These are phyloP conservation scores for Cephaloascus fragrans DNA, from an alignment of 805 yeast genomes.

Conservation along the genomic window DNA sequence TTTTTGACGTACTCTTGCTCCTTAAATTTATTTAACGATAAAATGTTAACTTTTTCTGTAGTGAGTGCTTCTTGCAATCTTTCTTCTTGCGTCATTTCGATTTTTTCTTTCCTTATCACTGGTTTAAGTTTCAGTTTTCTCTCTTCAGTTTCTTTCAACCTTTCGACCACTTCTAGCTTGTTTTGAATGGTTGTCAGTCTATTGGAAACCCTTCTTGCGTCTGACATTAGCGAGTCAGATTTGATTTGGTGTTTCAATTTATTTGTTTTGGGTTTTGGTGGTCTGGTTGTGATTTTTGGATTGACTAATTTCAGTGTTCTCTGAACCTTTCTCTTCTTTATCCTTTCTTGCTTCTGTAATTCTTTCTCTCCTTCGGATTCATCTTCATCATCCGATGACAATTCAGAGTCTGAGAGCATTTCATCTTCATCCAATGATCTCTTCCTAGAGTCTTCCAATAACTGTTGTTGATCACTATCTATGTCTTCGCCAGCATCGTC, in stretches of 20 bases:
- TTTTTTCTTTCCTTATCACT: conserved; percentile 25
- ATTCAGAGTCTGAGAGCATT: conserved; percentile 46
- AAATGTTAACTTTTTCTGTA: conserved; percentile 70
- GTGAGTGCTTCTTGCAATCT: conserved; percentile 53
- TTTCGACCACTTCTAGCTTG: conserved; percentile 67
- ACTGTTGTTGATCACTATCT: conserved; percentile 1
- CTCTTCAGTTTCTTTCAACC: conserved; percentile 58
- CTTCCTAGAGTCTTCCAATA: neutral
- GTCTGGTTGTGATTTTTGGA: conserved; percentile 21
- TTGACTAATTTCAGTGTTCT: conserved; percentile 8
- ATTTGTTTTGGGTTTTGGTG: conserved; percentile 19
- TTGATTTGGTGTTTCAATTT: conserved; percentile 18
- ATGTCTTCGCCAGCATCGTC: conserved; percentile 15
- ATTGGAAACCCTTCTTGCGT: conserved; percentile 60
- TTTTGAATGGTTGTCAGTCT: conserved; percentile 71
- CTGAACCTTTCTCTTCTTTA: conserved; percentile 18
- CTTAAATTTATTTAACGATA: conserved; percentile 65
- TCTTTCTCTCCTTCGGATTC: conserved; percentile 67
- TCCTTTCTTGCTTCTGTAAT: conserved; percentile 34
- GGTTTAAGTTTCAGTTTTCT: conserved; percentile 40
- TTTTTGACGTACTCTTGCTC: conserved; percentile 81
- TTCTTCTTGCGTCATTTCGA: conserved; percentile 39
- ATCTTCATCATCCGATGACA: conserved; percentile 40
- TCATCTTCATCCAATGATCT: conserved; percentile 26
- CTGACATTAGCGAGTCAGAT: conserved; percentile 42